Evolutionary conservation across 1,139 yeast genomes (phyloP), one percentile per base, ranked within the genome.

Genomic region (Suhomyces terraborum): DNA sequence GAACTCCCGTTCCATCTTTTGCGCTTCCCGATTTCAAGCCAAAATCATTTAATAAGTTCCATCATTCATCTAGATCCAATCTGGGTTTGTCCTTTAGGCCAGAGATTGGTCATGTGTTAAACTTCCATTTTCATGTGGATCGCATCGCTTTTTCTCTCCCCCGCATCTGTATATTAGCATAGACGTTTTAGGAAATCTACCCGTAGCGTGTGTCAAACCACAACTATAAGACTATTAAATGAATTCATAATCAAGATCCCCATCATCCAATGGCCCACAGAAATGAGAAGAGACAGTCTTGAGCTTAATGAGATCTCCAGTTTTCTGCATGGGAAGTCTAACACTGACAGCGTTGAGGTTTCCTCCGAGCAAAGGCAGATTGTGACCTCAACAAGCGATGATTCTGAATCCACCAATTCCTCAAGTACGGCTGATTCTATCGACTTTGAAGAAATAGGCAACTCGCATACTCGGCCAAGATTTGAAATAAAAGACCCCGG

Each of bases 81-180:
- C n/a, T n/a, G n/a, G n/a, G n/a, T n/a, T n/a, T n/a, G n/a, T n/a
- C n/a, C n/a, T n/a, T n/a, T n/a, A n/a, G n/a, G n/a, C n/a, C n/a
- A n/a, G n/a, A n/a, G n/a, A n/a, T n/a, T n/a, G n/a, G n/a, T n/a
- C n/a, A n/a, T n/a, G n/a, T n/a, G n/a, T n/a, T n/a, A n/a, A n/a
- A n/a, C n/a, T n/a, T n/a, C n/a, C n/a, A n/a, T n/a, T n/a, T n/a
- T n/a, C n/a, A n/a, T n/a, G n/a, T n/a, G n/a, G 7, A 22, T 10
- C 25, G 32, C 12, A 19, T 4, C 9, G 19, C 7, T 21, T 17
- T 21, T 16, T 16, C 16, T 21, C 6, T 4, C 25, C 29, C 14
- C 33, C 38, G 28, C 33, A 23, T 14, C 31, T 41, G 44, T 29
- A 36, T 27, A 33, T 36, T 33, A 37, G 40, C 33, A 37, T 37